phyloP scores from a whole-genome alignment of 2,329 filamentous ascomycete genomes.

The Pseudodiploospora longispora region DNA sequence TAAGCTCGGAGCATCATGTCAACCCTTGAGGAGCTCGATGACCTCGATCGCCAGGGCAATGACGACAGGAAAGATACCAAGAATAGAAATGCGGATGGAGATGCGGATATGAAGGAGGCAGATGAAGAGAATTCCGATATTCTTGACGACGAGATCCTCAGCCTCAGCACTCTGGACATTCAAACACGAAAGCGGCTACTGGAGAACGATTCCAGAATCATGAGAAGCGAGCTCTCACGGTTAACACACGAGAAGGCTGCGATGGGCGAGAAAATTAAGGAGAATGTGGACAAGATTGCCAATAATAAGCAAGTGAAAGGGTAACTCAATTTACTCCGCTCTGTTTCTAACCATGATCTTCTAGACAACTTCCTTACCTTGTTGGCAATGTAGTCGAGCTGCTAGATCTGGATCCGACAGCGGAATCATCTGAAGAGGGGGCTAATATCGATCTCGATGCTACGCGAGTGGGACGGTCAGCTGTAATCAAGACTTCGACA shows the following conservation, averaged over 20 bases:
- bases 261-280: slow-evolving; percentile 99
- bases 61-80: slow-evolving; percentile 56
- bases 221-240: slow-evolving; percentile 94
- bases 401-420: slow-evolving; percentile 89
- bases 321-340: not conserved
- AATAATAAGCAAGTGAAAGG: slow-evolving; percentile 72
- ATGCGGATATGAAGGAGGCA: slow-evolving; percentile 87
- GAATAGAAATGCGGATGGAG: slow-evolving; percentile 39
- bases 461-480: slow-evolving; percentile 92
- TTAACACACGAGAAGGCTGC: slow-evolving; percentile 90
- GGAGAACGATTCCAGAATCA: slow-evolving; percentile 96
- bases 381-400: slow-evolving; percentile 98
- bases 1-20: slow-evolving; percentile 52
- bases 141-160: slow-evolving; percentile 88
- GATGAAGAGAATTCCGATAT: slow-evolving; percentile 68
- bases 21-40: slow-evolving; percentile 85
- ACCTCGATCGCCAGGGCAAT: slow-evolving; percentile 72
- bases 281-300: slow-evolving; percentile 97
- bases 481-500: slow-evolving; percentile 98
- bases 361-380: slow-evolving; percentile 90
- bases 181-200: slow-evolving; percentile 81
- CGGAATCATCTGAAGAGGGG: slow-evolving; percentile 92
- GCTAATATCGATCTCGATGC: slow-evolving; percentile 98
- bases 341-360: not conserved
- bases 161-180: slow-evolving; percentile 90